Conservation (phyloP, 1,284 basidiomycete genomes). For the Ceratorhiza oryzae-sativae region DNA sequence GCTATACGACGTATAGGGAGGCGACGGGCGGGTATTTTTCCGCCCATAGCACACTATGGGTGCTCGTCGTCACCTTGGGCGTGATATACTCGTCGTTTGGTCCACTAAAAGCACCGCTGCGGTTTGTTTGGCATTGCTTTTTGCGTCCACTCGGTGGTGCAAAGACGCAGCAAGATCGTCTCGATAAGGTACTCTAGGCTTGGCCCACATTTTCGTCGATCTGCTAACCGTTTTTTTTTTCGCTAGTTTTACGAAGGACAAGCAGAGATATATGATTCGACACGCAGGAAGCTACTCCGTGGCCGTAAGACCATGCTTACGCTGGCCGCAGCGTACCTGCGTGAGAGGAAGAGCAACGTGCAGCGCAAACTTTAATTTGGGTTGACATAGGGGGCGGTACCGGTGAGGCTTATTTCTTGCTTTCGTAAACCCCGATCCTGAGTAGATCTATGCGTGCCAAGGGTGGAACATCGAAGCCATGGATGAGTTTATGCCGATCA, state of each 20-base stretch:
- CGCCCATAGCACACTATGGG: slow-evolving; percentile 13
- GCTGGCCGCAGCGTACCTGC: slow-evolving; percentile 73
- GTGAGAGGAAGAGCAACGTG: slow-evolving; percentile 53
- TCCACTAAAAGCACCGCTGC: slow-evolving; percentile 1
- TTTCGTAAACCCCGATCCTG: neutral
- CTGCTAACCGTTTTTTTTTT: neutral
- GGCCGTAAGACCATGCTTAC: slow-evolving; percentile 74
- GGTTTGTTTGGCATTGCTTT: slow-evolving; percentile 38
- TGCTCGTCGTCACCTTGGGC: neutral
- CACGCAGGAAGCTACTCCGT: slow-evolving; percentile 66
- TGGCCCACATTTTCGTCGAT: neutral
- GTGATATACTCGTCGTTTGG: slow-evolving; percentile 26
- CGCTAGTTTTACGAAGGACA: slow-evolving; percentile 68
- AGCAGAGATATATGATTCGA: slow-evolving; percentile 73
- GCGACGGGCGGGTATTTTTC: neutral
- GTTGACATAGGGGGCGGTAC: slow-evolving; percentile 86
- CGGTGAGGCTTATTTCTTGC: slow-evolving; percentile 51
- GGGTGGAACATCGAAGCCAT: slow-evolving; percentile 86
- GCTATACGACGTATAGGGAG: neutral
- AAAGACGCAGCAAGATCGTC: slow-evolving; percentile 33
- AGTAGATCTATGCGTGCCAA: slow-evolving; percentile 42
- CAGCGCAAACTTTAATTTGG: slow-evolving; percentile 69
- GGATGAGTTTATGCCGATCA: slow-evolving; percentile 72
- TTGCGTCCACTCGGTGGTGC: slow-evolving; percentile 31
- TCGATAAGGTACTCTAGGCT: slow-evolving; percentile 29